Base-by-base conservation (phyloP, 2,329 filamentous ascomycete genomes). In the Pseudocercospora fijiensis region DNA sequence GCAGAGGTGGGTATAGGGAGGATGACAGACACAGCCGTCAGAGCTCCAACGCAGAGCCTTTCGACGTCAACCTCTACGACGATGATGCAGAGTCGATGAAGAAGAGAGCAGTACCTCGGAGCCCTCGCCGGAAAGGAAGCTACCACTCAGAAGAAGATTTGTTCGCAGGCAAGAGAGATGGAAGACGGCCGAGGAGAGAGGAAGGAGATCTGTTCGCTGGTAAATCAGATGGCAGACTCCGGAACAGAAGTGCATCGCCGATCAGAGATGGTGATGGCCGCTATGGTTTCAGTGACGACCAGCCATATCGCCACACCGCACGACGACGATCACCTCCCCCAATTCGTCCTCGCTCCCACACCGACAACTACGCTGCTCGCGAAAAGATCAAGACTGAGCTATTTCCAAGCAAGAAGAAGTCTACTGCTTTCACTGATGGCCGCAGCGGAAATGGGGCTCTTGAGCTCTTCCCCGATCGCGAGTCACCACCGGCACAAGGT, bases 51-150 rank as follows among this genome's bases (percentile, higher is more conserved):
- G 79, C 61, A 72, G 73, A 76, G 64, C 78, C 80, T 0, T 94
- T 92, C 70, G 87, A 90, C 71, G 90, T 88, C 37, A 90, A 86
- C 72, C 89, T 96, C 81, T 96, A 96, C 76, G 92, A 95, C 68
- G 92, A 96, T 71, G 85, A 85, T 64, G 78, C 72, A 30, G 61
- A 61, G 16, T 56, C 69, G 16, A 52, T 64, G 2, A 63, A 64
- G 33, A 55, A 58, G 9, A 52, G 53, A 49, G 41, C 55, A 28
- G 33, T 53, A 22, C 62, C 60, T 24, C 28, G 60, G 9, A 59
- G 57, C 13, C 24, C 61, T 24, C 37, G 43, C 41, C 57, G 68
- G 57, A 66, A 57, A 56, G 37, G 70, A 71, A 59, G 74, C 76
- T 13, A 74, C 75, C 16, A 45, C 37, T 67, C 26, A 57, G 66